These are phyloP conservation scores for Saturnispora ahearnii DNA, from an alignment of 805 yeast genomes.

Conservation along the genomic window DNA sequence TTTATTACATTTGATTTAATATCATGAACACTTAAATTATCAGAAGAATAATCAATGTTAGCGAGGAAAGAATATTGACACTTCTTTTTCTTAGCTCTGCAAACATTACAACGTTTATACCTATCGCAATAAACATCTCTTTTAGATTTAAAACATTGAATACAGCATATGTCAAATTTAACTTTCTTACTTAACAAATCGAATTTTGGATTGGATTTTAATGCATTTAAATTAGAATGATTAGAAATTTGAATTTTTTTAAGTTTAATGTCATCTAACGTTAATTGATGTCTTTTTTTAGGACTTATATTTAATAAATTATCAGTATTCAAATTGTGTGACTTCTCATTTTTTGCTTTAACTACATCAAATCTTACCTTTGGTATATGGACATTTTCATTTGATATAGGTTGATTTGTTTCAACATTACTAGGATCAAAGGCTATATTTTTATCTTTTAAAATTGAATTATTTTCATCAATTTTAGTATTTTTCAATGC, in stretches of 20 bases:
- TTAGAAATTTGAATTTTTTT: background rate
- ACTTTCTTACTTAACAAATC: conserved; percentile 18
- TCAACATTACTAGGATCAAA: too few relatives aligned
- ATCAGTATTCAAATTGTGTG: background rate
- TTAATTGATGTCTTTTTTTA: background rate
- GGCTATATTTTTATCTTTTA: too few relatives aligned
- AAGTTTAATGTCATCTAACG: background rate
- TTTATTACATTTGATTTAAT: background rate
- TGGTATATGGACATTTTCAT: background rate
- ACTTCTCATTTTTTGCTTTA: background rate
- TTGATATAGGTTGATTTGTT: background rate
- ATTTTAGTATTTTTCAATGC: too few relatives aligned
- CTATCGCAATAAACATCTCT: conserved; percentile 9
- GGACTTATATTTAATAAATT: background rate
- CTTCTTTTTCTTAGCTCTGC: conserved; percentile 7
- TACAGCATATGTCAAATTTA: conserved; percentile 16
- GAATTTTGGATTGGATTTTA: conserved; percentile 1
- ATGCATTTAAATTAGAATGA: background rate
- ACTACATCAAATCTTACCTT: background rate
- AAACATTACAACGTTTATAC: conserved; percentile 12
- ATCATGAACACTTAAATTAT: background rate
- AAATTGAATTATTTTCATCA: too few relatives aligned
- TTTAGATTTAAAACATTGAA: conserved; percentile 8
- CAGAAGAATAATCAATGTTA: background rate
- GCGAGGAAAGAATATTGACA: conserved; percentile 12